A percentile compares a stretch with the other conserved stretches of the same genome.
Evolutionary conservation across 805 yeast species (phyloP).

Genomic region (Maudiozyma saulgeensis): DNA sequence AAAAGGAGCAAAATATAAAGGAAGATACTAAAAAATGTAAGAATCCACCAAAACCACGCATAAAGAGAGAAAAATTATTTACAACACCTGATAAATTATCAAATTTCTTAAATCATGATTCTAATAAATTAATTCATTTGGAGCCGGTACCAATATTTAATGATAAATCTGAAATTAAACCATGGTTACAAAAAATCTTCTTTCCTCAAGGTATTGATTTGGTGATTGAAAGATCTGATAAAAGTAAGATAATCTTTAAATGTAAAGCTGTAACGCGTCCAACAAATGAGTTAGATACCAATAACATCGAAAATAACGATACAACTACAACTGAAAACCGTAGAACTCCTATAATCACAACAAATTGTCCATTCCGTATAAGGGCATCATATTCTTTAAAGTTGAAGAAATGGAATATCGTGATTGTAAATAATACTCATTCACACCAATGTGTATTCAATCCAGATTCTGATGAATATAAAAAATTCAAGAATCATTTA

Average conservation of each 20-base stretch:
- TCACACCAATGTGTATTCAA: conserved; percentile 38
- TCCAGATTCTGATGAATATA: conserved; percentile 27
- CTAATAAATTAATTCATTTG: conserved; percentile 28
- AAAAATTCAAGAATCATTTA: conserved; percentile 23
- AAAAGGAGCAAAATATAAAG: not conserved
- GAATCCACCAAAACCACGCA: not conserved
- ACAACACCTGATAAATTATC: conserved; percentile 7
- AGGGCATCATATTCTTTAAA: conserved; percentile 50
- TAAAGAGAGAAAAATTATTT: conserved; percentile 4
- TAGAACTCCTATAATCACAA: conserved; percentile 8
- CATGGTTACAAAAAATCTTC: conserved; percentile 46
- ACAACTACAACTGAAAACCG: not conserved
- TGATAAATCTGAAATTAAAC: conserved; percentile 43
- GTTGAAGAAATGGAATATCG: conserved; percentile 47
- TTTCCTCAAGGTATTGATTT: conserved; percentile 40
- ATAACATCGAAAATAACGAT: not conserved
- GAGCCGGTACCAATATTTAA: conserved; percentile 31
- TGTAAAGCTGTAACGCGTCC: conserved; percentile 34
- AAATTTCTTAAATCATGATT: conserved; percentile 15
- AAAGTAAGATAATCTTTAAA: conserved; percentile 48
- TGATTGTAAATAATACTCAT: conserved; percentile 49
- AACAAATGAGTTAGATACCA: not conserved
- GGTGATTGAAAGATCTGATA: conserved; percentile 54
- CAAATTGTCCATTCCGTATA: conserved; percentile 52
- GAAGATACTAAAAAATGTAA: not conserved